Conservation (phyloP, 441 rosid species). For the Francoa sonchifolia region DNA sequence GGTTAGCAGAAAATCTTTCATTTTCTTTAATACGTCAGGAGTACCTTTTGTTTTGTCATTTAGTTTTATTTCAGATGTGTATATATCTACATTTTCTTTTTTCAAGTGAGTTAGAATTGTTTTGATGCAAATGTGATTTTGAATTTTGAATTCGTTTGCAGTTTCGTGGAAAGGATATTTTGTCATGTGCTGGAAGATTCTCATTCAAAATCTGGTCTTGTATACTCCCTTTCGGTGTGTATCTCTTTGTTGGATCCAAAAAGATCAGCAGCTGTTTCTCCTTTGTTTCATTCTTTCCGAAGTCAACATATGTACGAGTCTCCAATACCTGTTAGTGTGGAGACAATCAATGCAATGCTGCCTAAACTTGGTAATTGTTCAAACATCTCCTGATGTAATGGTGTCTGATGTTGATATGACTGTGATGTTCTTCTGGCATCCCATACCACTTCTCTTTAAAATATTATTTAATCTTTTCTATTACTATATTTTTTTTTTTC, state of each 20-base stretch:
- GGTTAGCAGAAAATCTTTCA: constrained; percentile 31
- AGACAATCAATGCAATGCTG: constrained; percentile 86
- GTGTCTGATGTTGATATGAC: not conserved
- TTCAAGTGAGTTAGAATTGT: not conserved
- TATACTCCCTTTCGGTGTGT: constrained; percentile 86
- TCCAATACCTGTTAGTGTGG: constrained; percentile 60
- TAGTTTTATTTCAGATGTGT: not conserved
- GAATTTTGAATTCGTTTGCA: constrained; percentile 23
- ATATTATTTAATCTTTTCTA: not conserved
- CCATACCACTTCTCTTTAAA: not conserved
- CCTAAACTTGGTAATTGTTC: constrained; percentile 70
- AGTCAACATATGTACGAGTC: constrained; percentile 76
- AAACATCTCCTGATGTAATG: not conserved
- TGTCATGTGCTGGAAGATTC: constrained; percentile 88
- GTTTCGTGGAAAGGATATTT: constrained; percentile 83
- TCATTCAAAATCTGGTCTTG: constrained; percentile 80
- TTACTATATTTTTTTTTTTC: not conserved
- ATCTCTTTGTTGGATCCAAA: constrained; percentile 90
- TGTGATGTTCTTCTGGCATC: not conserved
- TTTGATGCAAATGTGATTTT: not conserved
- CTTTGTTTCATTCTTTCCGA: constrained; percentile 73
- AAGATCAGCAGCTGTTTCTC: constrained; percentile 58
- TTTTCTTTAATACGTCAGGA: constrained; percentile 3
- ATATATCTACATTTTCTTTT: no score
- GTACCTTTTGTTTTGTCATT: constrained; percentile 4